Percentiles rank a stretch among this genome's conserved stretches.
Evolutionary conservation across 805 yeast genomes (phyloP).

Genomic region (Scheffersomyces ergatensis): DNA sequence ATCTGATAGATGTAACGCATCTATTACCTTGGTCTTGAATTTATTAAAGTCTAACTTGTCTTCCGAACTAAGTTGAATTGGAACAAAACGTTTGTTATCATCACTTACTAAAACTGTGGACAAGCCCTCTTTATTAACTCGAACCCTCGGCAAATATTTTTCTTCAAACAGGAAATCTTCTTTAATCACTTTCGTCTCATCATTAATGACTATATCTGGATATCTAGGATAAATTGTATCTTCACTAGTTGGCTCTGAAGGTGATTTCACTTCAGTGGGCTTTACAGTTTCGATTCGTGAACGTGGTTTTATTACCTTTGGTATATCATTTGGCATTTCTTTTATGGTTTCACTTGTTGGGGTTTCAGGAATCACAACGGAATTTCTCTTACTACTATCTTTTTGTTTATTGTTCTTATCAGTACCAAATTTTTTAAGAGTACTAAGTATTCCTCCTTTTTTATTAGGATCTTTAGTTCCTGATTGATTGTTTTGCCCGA

Average conservation of each 20-base stretch:
- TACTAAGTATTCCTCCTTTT: constrained; percentile 37
- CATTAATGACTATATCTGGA: neutral
- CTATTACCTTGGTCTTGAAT: constrained; percentile 35
- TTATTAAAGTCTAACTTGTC: constrained; percentile 21
- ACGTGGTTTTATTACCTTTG: neutral
- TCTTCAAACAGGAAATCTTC: constrained; percentile 14
- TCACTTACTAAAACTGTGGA: constrained; percentile 46
- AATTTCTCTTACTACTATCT: neutral
- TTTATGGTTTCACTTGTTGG: neutral
- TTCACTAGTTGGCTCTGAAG: neutral
- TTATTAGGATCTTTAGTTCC: constrained; percentile 1
- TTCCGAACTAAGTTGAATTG: constrained; percentile 31
- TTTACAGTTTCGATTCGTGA: neutral
- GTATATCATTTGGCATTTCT: neutral
- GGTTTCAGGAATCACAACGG: neutral
- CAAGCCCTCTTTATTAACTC: neutral
- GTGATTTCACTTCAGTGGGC: neutral
- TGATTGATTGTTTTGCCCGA: neutral
- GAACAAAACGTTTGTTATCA: constrained; percentile 57
- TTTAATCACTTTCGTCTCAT: neutral
- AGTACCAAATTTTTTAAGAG: constrained; percentile 37
- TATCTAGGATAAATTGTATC: neutral
- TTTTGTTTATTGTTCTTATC: constrained; percentile 1
- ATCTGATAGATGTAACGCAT: constrained; percentile 12
- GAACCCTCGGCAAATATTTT: constrained; percentile 21